These are phyloP conservation scores for Aspergillus conjunctus DNA, from an alignment of 495 filamentous ascomycete genomes.

Conservation along the genomic window DNA sequence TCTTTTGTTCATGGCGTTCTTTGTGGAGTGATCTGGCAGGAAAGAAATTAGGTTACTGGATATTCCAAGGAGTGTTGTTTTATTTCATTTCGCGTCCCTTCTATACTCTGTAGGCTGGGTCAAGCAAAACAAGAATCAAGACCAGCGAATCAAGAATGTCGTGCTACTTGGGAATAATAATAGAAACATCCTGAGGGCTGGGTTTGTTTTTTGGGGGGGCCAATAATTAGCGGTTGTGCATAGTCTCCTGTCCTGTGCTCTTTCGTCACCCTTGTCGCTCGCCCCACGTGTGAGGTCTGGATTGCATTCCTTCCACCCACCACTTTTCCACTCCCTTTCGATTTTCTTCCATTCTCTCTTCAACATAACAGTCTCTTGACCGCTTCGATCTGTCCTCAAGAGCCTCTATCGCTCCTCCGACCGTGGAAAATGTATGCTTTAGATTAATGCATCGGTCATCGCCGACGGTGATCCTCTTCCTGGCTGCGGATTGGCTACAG, in stretches of 20 bases:
- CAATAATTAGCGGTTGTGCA: neutral
- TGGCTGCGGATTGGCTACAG: slow-evolving; percentile 1
- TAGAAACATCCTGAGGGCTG: neutral
- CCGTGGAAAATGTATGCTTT: neutral
- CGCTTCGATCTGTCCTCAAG: neutral
- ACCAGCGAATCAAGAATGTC: neutral
- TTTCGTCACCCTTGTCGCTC: neutral
- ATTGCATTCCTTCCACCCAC: slow-evolving; percentile 1
- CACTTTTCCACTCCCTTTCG: neutral
- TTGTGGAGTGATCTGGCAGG: slow-evolving; percentile 39
- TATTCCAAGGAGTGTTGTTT: slow-evolving; percentile 31
- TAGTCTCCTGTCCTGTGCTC: neutral
- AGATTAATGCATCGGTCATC: slow-evolving; percentile 15
- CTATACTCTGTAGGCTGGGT: neutral
- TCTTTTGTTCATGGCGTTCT: slow-evolving; percentile 44
- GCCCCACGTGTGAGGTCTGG: slow-evolving; percentile 3
- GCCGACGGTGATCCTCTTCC: neutral
- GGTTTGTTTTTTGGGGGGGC: neutral
- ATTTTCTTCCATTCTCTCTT: neutral
- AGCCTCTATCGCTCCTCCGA: neutral
- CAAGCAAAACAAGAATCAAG: neutral
- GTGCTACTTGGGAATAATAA: neutral
- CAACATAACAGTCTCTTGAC: neutral
- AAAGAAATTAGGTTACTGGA: slow-evolving; percentile 37
- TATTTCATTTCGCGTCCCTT: slow-evolving; percentile 20